Percentiles rank a stretch among this genome's conserved stretches.
Evolutionary conservation across 306 rosid species (phyloP).

Genomic region (cucumber (Cucumis sativus)): DNA sequence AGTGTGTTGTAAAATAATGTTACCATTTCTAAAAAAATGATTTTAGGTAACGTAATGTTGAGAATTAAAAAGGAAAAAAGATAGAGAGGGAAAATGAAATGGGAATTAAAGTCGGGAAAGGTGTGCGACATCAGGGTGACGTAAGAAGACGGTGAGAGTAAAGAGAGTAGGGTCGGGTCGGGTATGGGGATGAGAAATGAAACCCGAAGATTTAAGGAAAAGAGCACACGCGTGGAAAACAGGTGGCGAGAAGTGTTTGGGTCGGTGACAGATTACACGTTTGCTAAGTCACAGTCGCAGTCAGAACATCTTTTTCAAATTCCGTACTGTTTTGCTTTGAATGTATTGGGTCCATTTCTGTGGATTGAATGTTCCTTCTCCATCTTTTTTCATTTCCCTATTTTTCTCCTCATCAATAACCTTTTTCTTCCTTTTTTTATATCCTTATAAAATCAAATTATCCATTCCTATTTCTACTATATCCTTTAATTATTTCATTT

Average conservation of each 20-base stretch:
- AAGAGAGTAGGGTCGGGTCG: not conserved
- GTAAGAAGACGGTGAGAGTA: not conserved
- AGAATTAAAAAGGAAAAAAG: too few relatives aligned
- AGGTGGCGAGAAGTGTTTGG: not conserved
- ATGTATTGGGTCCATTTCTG: not conserved
- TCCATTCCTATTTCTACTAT: too few relatives aligned
- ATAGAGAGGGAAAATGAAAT: too few relatives aligned
- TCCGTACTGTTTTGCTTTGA: slow-evolving; percentile 8
- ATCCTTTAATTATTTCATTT: too few relatives aligned
- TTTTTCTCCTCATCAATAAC: not conserved
- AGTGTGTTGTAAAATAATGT: too few relatives aligned
- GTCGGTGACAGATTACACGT: slow-evolving; percentile 9
- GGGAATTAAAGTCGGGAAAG: not conserved
- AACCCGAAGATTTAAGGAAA: not conserved
- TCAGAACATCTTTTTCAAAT: not conserved
- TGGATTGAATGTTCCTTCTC: not conserved
- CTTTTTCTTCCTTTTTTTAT: too few relatives aligned
- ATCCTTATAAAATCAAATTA: too few relatives aligned
- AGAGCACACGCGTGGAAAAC: not conserved
- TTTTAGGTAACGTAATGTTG: too few relatives aligned
- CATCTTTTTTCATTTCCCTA: not conserved
- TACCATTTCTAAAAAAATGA: too few relatives aligned
- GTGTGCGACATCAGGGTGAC: slow-evolving; percentile 2
- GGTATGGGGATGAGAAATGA: not conserved
- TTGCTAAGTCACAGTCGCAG: not conserved